These are phyloP conservation scores for Cyanidioschyzon merolae DNA, from an alignment of 23 red algal species.

Conservation along the genomic window DNA sequence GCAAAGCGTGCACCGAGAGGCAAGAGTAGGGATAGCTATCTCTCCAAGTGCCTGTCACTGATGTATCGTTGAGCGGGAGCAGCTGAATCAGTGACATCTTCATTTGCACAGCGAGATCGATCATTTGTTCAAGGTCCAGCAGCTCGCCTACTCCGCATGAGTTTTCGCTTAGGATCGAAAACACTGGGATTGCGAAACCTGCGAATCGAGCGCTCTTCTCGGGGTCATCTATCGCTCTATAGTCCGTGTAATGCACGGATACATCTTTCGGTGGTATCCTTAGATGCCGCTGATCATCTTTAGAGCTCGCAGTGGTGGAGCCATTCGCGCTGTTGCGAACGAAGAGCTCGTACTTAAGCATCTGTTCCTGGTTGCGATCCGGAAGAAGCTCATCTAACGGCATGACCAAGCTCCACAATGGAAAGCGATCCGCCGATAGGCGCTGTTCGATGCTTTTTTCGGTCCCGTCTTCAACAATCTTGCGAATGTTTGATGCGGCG, in stretches of 20 bases:
- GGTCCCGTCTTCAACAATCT: background rate
- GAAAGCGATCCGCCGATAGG: slow-evolving; percentile 8
- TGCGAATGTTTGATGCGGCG: background rate
- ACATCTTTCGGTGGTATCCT: background rate
- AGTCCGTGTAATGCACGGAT: slow-evolving; percentile 30
- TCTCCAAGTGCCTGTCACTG: slow-evolving; percentile 6
- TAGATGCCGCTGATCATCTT: background rate
- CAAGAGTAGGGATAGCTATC: slow-evolving; percentile 86
- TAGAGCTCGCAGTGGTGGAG: background rate
- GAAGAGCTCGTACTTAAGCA: background rate
- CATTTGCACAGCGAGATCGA: slow-evolving; percentile 47
- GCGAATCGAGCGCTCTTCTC: slow-evolving; percentile 30
- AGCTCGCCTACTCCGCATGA: slow-evolving; percentile 85
- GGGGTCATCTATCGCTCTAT: background rate
- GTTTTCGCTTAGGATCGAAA: slow-evolving; percentile 38
- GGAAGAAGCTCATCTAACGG: background rate
- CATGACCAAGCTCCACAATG: background rate
- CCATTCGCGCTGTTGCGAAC: background rate
- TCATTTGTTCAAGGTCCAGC: slow-evolving; percentile 51
- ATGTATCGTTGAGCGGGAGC: slow-evolving; percentile 85
- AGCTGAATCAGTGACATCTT: slow-evolving; percentile 73
- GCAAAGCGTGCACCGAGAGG: slow-evolving; percentile 59
- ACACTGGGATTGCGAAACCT: slow-evolving; percentile 79
- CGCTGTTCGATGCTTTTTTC: background rate
- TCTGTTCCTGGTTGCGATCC: background rate